Evolutionary conservation across 2,329 filamentous ascomycete genomes (phyloP).

Genomic region (Zymoseptoria crescenta): DNA sequence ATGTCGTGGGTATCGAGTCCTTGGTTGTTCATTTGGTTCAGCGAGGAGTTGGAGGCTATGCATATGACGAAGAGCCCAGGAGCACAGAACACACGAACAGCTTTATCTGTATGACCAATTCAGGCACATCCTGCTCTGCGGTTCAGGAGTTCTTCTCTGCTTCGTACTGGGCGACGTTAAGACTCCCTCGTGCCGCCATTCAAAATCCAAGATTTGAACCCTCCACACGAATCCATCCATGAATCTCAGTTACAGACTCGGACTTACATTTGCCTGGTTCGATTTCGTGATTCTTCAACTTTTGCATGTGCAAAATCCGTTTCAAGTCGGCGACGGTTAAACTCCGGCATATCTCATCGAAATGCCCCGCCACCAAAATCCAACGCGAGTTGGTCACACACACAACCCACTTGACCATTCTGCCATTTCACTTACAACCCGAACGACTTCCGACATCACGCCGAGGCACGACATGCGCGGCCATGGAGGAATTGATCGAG

Average conservation of each 20-base stretch:
- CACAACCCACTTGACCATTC: background rate
- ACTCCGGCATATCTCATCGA: background rate
- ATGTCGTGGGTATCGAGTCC: conserved; percentile 1
- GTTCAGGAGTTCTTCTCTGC: too few species aligned
- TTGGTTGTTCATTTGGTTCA: conserved; percentile 2
- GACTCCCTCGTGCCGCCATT: too few species aligned
- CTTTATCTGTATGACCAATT: too few species aligned
- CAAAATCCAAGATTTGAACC: too few species aligned
- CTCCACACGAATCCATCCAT: too few species aligned
- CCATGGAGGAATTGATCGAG: background rate
- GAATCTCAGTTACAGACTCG: too few species aligned
- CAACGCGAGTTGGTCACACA: background rate
- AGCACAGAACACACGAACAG: too few species aligned
- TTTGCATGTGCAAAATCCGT: background rate
- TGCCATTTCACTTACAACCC: background rate
- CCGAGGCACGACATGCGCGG: background rate
- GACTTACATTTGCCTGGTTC: too few species aligned
- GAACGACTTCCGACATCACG: background rate
- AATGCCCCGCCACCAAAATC: background rate
- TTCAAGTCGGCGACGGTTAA: background rate
- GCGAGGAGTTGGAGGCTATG: conserved; percentile 13
- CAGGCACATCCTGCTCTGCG: too few species aligned
- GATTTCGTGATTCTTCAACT: background rate
- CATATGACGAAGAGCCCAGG: too few species aligned
- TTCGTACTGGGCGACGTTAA: too few species aligned